Evolutionary conservation across 1,139 yeast species (phyloP).

Genomic region (Taphrina flavorubra): DNA sequence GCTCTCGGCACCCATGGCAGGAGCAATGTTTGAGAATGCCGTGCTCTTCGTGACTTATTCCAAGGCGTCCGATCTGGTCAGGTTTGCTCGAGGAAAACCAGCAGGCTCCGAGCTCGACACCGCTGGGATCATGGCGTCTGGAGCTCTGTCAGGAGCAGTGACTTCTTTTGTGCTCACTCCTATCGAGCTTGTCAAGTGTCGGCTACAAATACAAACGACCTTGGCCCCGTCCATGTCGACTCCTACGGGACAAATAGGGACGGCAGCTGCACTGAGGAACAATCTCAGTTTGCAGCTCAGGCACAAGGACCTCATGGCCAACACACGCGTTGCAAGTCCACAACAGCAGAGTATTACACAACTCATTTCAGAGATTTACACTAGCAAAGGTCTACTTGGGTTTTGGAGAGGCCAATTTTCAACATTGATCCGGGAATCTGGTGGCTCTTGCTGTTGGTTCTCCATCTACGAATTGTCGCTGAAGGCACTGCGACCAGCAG

Average conservation of each 20-base stretch:
- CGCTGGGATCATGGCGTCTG: constrained; percentile 62
- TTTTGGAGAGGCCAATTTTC: constrained; percentile 87
- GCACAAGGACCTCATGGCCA: neutral
- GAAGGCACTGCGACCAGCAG: constrained; percentile 52
- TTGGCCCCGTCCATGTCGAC: constrained; percentile 1
- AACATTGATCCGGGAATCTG: constrained; percentile 81
- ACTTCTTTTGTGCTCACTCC: constrained; percentile 90
- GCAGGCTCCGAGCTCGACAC: constrained; percentile 51
- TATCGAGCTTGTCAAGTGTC: constrained; percentile 84
- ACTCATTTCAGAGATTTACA: constrained; percentile 58
- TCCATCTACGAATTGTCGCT: constrained; percentile 76
- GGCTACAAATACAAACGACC: constrained; percentile 70
- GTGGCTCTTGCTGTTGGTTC: constrained; percentile 95
- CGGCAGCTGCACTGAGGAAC: constrained; percentile 14
- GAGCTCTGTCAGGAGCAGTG: constrained; percentile 80
- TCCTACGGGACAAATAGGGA: neutral
- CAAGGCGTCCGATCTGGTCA: constrained; percentile 29
- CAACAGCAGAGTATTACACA: constrained; percentile 49
- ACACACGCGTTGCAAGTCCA: constrained; percentile 45
- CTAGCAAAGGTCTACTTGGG: constrained; percentile 63
- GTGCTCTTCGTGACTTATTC: constrained; percentile 60
- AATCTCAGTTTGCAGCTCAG: constrained; percentile 6
- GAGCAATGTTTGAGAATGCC: constrained; percentile 87
- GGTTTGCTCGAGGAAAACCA: constrained; percentile 2
- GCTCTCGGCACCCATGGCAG: constrained; percentile 76